Percentiles rank a stretch among this genome's conserved stretches.
Conservation (phyloP, 148 eudicot genomes). For the Hydrangea macrophylla region DNA sequence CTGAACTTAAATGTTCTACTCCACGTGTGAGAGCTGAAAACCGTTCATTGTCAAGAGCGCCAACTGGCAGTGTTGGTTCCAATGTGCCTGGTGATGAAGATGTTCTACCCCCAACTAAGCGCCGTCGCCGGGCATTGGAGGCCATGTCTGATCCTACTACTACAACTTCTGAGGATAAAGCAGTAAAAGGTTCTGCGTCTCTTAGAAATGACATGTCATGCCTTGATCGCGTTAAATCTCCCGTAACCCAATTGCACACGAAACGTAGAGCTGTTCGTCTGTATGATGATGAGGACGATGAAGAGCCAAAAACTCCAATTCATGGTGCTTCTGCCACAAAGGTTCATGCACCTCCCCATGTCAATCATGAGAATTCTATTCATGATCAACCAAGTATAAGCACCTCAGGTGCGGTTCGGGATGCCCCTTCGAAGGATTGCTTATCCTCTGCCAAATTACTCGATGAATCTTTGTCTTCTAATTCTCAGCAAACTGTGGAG, state of each 20-base stretch:
- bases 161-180: conserved; percentile 31
- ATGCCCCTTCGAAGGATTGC: conserved; percentile 29
- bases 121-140: conserved; percentile 41
- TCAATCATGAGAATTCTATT: conserved; percentile 24
- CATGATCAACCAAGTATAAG: conserved; percentile 27
- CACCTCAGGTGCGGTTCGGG: conserved; percentile 29
- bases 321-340: conserved; percentile 54
- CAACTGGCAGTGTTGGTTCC: conserved; percentile 16
- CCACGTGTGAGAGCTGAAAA: conserved; percentile 27
- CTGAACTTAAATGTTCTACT: conserved; percentile 17
- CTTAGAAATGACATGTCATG: conserved; percentile 29
- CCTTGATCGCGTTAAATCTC: conserved; percentile 26
- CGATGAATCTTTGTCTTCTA: conserved; percentile 26
- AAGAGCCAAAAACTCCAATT: conserved; percentile 83
- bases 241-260: conserved; percentile 24
- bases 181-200: conserved; percentile 17
- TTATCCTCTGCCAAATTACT: conserved; percentile 22
- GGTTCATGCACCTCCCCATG: conserved; percentile 27
- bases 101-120: conserved; percentile 46
- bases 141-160: conserved; percentile 25
- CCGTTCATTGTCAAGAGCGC: conserved; percentile 19
- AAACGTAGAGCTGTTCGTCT: conserved; percentile 82
- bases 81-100: conserved; percentile 42
- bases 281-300: conserved; percentile 62
- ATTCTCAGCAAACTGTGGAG: conserved; percentile 31